Evolutionary conservation across 2,329 filamentous ascomycete genomes (phyloP).

Genomic region (Penicillium freii): DNA sequence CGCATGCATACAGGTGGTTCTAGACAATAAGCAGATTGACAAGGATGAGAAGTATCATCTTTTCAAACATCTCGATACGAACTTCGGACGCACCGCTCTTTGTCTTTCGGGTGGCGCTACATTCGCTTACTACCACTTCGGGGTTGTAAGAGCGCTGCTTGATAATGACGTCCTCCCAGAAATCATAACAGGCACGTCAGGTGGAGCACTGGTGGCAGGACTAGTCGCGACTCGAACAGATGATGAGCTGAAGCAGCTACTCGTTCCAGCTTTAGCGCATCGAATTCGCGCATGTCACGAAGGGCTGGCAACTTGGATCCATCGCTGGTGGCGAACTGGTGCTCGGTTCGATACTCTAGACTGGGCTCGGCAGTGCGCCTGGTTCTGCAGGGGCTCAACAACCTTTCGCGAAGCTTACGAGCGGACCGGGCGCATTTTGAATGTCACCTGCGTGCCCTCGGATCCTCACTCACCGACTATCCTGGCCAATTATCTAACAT

Average conservation of each 20-base stretch:
- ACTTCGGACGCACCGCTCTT: conserved; percentile 87
- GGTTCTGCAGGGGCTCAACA: conserved; percentile 88
- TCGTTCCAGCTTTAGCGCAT: conserved; percentile 82
- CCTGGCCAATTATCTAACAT: conserved; percentile 90
- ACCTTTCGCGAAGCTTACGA: conserved; percentile 95
- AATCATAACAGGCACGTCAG: conserved; percentile 94
- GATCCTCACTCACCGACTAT: conserved; percentile 93
- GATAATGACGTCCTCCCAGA: conserved; percentile 83
- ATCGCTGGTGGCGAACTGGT: conserved; percentile 86
- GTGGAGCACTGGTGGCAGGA: conserved; percentile 84
- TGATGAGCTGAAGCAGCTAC: conserved; percentile 78
- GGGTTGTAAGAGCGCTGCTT: conserved; percentile 82
- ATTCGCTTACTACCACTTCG: conserved; percentile 96
- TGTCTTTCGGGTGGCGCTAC: conserved; percentile 91
- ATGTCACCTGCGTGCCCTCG: conserved; percentile 92
- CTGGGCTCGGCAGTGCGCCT: conserved; percentile 80
- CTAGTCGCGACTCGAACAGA: conserved; percentile 87
- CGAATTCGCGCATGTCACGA: conserved; percentile 86
- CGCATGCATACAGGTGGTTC: conserved; percentile 63
- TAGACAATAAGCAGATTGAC: conserved; percentile 64
- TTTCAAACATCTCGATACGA: conserved; percentile 85
- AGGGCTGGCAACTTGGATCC: conserved; percentile 69
- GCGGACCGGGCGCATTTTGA: conserved; percentile 87
- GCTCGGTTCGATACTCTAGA: conserved; percentile 91
- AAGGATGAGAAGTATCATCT: conserved; percentile 72